A percentile compares a stretch with the other conserved stretches of the same genome.
Evolutionary conservation across 1,139 yeast genomes (phyloP).

Genomic region (Yamadazyma atlantica): DNA sequence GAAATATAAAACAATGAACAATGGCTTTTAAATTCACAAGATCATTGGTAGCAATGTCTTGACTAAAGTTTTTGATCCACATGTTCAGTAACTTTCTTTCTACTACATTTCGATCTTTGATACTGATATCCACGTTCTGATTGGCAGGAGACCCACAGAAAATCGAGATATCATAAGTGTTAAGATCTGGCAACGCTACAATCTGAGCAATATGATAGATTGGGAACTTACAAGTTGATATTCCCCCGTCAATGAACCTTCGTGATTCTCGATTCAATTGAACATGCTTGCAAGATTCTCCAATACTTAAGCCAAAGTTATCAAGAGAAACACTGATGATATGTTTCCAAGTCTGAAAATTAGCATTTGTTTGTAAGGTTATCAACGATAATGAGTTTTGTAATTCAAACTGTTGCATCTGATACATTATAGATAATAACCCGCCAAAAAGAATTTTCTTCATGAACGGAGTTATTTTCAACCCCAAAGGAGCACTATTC

Average conservation of each 20-base stretch:
- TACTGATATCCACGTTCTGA: conserved; percentile 70
- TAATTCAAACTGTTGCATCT: conserved; percentile 72
- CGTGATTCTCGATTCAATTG: conserved; percentile 9
- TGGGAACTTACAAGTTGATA: conserved; percentile 32
- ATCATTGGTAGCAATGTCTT: conserved; percentile 29
- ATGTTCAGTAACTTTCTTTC: conserved; percentile 49
- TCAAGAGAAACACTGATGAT: conserved; percentile 62
- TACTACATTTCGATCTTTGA: conserved; percentile 53
- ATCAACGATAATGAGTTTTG: conserved; percentile 51
- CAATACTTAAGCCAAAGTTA: conserved; percentile 21
- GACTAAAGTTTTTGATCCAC: conserved; percentile 36
- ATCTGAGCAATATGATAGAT: conserved; percentile 74
- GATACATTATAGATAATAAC: conserved; percentile 65
- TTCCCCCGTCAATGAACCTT: conserved; percentile 10
- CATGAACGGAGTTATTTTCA: conserved; percentile 43
- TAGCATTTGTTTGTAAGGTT: conserved; percentile 23
- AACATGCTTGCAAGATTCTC: conserved; percentile 12
- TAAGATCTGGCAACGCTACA: conserved; percentile 57
- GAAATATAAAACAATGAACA: conserved; percentile 60
- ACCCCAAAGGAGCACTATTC: neutral
- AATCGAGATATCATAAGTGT: conserved; percentile 76
- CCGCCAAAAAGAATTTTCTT: conserved; percentile 71
- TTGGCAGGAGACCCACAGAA: conserved; percentile 82
- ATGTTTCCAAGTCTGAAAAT: conserved; percentile 60
- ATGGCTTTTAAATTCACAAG: conserved; percentile 42